These are phyloP conservation scores for Ogataea nitratoaversa DNA, from an alignment of 805 yeast genomes.

Conservation along the genomic window DNA sequence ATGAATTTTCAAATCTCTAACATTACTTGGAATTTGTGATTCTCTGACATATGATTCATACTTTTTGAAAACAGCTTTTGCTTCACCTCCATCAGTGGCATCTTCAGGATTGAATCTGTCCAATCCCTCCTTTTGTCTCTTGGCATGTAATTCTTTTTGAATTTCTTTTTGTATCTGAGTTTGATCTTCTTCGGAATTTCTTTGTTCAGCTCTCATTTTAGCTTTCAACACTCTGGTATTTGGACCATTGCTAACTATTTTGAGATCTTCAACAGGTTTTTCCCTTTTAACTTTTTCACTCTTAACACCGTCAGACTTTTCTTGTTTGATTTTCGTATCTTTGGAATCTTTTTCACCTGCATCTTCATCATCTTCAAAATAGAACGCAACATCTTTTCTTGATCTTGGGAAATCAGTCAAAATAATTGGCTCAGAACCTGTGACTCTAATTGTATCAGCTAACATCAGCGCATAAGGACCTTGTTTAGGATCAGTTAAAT, in stretches of 20 bases:
- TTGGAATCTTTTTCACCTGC: conserved; percentile 44
- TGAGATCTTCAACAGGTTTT: conserved; percentile 9
- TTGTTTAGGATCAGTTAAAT: conserved; percentile 47
- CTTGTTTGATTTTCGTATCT: conserved; percentile 24
- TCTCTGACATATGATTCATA: conserved; percentile 94
- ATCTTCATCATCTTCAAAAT: conserved; percentile 69
- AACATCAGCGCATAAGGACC: conserved; percentile 67
- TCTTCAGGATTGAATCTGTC: conserved; percentile 77
- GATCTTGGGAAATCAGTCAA: conserved; percentile 73
- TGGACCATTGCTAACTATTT: conserved; percentile 28
- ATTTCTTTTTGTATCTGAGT: conserved; percentile 78
- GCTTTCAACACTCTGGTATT: conserved; percentile 71
- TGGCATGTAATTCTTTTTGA: conserved; percentile 79
- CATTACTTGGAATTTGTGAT: conserved; percentile 80
- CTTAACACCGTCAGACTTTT: conserved; percentile 6
- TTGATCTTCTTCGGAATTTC: conserved; percentile 68
- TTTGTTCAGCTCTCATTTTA: conserved; percentile 73
- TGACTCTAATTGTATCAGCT: conserved; percentile 76
- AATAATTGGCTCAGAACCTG: conserved; percentile 54
- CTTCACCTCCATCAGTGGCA: conserved; percentile 58
- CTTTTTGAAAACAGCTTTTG: conserved; percentile 75
- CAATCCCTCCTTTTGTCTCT: conserved; percentile 81
- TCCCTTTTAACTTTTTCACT: conserved; percentile 18
- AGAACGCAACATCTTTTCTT: conserved; percentile 75
- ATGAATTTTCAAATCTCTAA: conserved; percentile 78